Percentiles rank a stretch among this genome's conserved stretches.
Conservation (phyloP, 1,139 yeast genomes). For the Geotrichum reessii region DNA sequence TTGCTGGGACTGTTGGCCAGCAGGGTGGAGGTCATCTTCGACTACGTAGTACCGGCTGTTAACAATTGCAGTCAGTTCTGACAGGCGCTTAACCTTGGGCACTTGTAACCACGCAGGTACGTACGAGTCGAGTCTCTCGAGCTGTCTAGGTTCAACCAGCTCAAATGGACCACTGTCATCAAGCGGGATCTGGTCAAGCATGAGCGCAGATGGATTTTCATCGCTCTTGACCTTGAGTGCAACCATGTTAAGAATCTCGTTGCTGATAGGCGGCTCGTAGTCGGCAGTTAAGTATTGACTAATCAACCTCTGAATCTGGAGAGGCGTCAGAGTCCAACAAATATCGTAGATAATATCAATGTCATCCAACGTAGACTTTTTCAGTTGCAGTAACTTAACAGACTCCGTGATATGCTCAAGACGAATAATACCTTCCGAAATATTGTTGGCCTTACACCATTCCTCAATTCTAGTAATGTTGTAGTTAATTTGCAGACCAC, state of each 20-base stretch:
- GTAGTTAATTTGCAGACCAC: conserved; percentile 94
- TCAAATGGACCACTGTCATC: conserved; percentile 77
- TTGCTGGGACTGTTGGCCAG: background rate
- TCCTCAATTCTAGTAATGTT: conserved; percentile 95
- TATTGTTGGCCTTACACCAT: conserved; percentile 95
- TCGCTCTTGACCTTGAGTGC: conserved; percentile 72
- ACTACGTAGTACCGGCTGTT: conserved; percentile 19
- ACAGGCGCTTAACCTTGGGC: conserved; percentile 81
- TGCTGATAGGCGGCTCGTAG: conserved; percentile 89
- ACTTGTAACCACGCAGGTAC: conserved; percentile 93
- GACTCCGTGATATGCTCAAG: conserved; percentile 89
- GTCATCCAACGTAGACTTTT: conserved; percentile 86
- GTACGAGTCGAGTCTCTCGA: conserved; percentile 87
- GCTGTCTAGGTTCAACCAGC: conserved; percentile 75
- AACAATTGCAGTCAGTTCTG: conserved; percentile 70
- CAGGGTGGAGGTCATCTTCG: background rate
- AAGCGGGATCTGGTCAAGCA: conserved; percentile 56
- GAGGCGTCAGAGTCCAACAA: conserved; percentile 89
- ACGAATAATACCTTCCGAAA: conserved; percentile 84
- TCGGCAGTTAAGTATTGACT: conserved; percentile 90
- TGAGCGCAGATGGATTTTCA: conserved; percentile 32
- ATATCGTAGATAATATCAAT: conserved; percentile 90
- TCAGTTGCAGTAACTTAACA: conserved; percentile 84
- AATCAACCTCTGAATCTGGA: conserved; percentile 87
- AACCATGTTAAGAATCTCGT: conserved; percentile 73